Conservation (phyloP, 2,329 filamentous ascomycete species). For the Microascus cirrosus region DNA sequence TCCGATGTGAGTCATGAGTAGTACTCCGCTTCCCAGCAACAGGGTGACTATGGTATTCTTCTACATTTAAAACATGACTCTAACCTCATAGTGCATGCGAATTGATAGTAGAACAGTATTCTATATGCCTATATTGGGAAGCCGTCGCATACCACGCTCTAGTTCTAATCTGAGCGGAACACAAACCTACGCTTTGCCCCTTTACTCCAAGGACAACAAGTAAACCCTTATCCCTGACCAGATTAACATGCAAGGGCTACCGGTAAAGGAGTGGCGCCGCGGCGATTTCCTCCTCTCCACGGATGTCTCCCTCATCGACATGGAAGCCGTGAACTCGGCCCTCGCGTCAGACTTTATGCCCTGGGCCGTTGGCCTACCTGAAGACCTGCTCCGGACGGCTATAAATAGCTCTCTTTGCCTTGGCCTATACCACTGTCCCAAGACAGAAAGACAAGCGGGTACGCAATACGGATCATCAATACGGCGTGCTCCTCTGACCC, state of each 20-base stretch:
- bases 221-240: too few species aligned
- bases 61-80: too few species aligned
- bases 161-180: too few species aligned
- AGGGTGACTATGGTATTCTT: too few species aligned
- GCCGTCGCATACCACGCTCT: too few species aligned
- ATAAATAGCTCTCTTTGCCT: slow-evolving; percentile 49
- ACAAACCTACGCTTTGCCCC: too few species aligned
- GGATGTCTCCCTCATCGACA: slow-evolving; percentile 42
- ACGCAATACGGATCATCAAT: neutral
- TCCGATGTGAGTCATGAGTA: too few species aligned
- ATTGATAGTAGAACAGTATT: too few species aligned
- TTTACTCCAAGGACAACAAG: too few species aligned
- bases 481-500: neutral
- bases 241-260: neutral
- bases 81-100: too few species aligned
- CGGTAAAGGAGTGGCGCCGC: slow-evolving; percentile 31
- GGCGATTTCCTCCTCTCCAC: slow-evolving; percentile 51
- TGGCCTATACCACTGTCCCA: slow-evolving; percentile 38
- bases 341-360: slow-evolving; percentile 47
- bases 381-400: slow-evolving; percentile 34
- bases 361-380: slow-evolving; percentile 45
- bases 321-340: slow-evolving; percentile 40
- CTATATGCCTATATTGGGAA: too few species aligned
- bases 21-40: too few species aligned
- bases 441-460: slow-evolving; percentile 7